A percentile compares a stretch with the other conserved stretches of the same genome.
Evolutionary conservation across 169 alveolate species (phyloP).

Genomic region (Eimeria sp.): DNA sequence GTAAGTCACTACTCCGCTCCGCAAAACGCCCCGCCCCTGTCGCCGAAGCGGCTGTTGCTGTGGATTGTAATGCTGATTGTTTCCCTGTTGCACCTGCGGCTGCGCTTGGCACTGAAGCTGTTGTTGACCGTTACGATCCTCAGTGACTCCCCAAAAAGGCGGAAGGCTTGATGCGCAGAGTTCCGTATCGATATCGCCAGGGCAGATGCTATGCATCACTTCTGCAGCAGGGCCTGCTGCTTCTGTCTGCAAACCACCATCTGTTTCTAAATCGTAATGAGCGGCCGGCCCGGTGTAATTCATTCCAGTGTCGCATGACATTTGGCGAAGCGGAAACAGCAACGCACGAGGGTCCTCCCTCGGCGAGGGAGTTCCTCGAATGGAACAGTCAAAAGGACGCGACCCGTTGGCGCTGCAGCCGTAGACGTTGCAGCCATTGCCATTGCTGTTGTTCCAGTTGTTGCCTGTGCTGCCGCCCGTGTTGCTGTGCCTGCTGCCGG

Average conservation of each 20-base stretch:
- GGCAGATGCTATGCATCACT: not conserved
- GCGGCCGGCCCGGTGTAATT: not conserved
- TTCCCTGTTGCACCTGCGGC: no score
- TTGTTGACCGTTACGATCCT: not conserved
- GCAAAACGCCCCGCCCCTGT: not conserved
- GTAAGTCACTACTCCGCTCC: not conserved
- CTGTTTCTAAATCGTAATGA: not conserved
- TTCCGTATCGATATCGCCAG: conserved; percentile 14
- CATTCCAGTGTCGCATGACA: not conserved
- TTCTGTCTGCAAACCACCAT: not conserved
- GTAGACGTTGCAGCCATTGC: not conserved
- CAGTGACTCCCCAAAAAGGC: not conserved
- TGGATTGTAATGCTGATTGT: no score
- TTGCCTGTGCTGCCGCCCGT: not conserved
- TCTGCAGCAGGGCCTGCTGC: not conserved
- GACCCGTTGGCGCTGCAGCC: not conserved
- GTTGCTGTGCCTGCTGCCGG: not conserved
- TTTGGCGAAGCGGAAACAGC: not conserved
- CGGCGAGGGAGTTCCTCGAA: not conserved
- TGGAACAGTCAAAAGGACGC: not conserved
- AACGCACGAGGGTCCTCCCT: not conserved
- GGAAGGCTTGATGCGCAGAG: not conserved
- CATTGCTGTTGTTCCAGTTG: not conserved
- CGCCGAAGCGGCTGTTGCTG: not conserved
- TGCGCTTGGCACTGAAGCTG: no score